Base-by-base conservation (phyloP, 768 basidiomycete genomes). In the Tulasnella sp. region DNA sequence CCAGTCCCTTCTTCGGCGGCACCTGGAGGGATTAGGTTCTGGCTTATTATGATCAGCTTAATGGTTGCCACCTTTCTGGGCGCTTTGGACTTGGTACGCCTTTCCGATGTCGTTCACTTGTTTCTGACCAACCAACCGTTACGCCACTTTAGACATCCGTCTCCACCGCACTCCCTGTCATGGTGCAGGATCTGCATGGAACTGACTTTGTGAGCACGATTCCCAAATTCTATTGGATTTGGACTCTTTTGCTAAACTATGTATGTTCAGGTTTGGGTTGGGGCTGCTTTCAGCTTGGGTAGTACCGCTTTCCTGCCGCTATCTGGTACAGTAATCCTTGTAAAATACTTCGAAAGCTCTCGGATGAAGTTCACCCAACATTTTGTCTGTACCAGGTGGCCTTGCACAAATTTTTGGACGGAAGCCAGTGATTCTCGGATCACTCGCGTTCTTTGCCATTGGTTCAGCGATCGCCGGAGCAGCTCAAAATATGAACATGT, bases 241-340 rank as follows among this genome's bases (percentile, higher is more conserved):
- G n/a, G n/a, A n/a, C n/a, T n/a, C n/a, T n/a, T n/a, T n/a, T n/a
- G n/a, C n/a, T n/a, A n/a, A n/a, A n/a, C n/a, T n/a, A n/a, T n/a
- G 34, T 38, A 5, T 38, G 34, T 38, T 38, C 15, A 38, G 34
- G 53, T 58, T 38, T 67, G 66, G 66, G 55, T 67, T 24, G 66
- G 66, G 17, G 47, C 56, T 11, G 47, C 34, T 4, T 23, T 64
- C 59, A 68, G 74, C 0, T 67, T 80, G 4, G 64, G 75, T 1
- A 69, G 71, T 0, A 74, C 77, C 4, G 73, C 75, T 0, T 64
- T 75, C 50, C 67, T 79, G 7, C 77, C 76, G 0, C 62, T 75
- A 59, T 69, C 69, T 26, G 74, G 75, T 2, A 69, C 70, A 9
- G 62, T 77, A 0, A 72, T 63, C 73, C 63, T 44, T 13, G 34